Base-by-base conservation (phyloP, 805 yeast species). In the Tetrapisispora iriomotensis region DNA sequence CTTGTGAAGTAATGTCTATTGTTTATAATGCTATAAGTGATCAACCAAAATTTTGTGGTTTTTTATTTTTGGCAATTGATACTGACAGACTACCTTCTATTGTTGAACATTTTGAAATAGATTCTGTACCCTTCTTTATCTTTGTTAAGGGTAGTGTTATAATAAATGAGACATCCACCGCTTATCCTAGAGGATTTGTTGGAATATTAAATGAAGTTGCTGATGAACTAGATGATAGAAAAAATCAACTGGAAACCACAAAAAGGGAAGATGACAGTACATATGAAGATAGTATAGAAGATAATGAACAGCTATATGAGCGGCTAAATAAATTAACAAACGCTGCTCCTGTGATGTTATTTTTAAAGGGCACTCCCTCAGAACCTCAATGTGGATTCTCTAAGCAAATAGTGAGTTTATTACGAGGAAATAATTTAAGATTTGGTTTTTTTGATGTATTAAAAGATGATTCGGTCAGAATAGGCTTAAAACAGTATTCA, bases 301-400 rank as follows among this genome's bases (percentile, higher is more conserved):
- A 79, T 1, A 82, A 79, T 41, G 96, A 85, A 51, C 94, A 85
- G 50, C 65, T 90, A 41, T 71, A 79, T 46, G 83, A 78, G 41
- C 74, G 97, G 54, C 72, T 92, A 45, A 69, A 72, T 48, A 92
- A 88, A 60, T 71, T 92, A 34, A 87, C 95, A 1, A 71, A 74
- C 15, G 99, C 98, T 2, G 97, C 98, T 1, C 96, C 97, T 21
- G 90, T 92, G 28, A 92, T 92, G 98, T 72, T 92, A 31, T 92
- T 92, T 67, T 92, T 92, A 97, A 92, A 92, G 65, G 98, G 98
- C 14, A 90, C 96, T 2, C 98, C 98, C 14, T 94, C 90, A 54
- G 86, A 82, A 42, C 98, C 98, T 27, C 94, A 87, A 62, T 92
- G 99, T 68, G 99, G 98, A 2, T 92, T 92, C 57, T 87, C 96